These are phyloP conservation scores for Torulaspora microellipsoides DNA, from an alignment of 805 yeast species.

Conservation along the genomic window DNA sequence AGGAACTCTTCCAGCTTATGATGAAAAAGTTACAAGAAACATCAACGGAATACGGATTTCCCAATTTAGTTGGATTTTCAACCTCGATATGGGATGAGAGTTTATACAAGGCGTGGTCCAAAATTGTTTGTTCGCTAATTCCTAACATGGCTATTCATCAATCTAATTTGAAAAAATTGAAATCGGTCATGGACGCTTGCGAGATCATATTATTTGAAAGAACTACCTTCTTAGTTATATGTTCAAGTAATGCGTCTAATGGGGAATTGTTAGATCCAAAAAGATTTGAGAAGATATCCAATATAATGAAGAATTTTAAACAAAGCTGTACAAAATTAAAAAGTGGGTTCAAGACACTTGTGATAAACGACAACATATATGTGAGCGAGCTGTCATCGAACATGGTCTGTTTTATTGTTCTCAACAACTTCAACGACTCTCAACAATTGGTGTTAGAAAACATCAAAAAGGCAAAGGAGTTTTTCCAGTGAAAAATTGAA, in stretches of 20 bases:
- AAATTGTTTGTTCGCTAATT: slow-evolving; percentile 87
- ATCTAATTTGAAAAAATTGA: slow-evolving; percentile 66
- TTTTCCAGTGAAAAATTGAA: slow-evolving; percentile 38
- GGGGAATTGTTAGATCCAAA: slow-evolving; percentile 65
- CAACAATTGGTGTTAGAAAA: slow-evolving; percentile 47
- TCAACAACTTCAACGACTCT: slow-evolving; percentile 40
- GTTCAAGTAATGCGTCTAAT: slow-evolving; percentile 38
- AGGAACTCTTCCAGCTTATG: slow-evolving; percentile 78
- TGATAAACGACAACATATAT: slow-evolving; percentile 54
- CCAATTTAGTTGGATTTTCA: slow-evolving; percentile 73
- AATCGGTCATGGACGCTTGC: slow-evolving; percentile 71
- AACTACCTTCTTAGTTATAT: slow-evolving; percentile 72
- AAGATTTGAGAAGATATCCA: slow-evolving; percentile 88
- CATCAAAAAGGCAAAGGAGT: slow-evolving; percentile 51
- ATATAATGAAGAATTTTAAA: slow-evolving; percentile 89
- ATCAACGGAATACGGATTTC: slow-evolving; percentile 63
- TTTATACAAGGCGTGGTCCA: slow-evolving; percentile 94
- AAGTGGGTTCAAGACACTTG: slow-evolving; percentile 73
- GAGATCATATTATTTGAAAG: slow-evolving; percentile 90
- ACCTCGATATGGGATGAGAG: slow-evolving; percentile 98
- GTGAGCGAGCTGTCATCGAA: slow-evolving; percentile 56
- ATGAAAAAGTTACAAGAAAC: slow-evolving; percentile 75
- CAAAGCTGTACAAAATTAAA: slow-evolving; percentile 86
- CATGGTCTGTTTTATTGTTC: slow-evolving; percentile 56
- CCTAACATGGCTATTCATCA: slow-evolving; percentile 86